These are phyloP conservation scores for Thymus mandschuricus DNA, from an alignment of 257 asterid genomes.

Conservation along the genomic window DNA sequence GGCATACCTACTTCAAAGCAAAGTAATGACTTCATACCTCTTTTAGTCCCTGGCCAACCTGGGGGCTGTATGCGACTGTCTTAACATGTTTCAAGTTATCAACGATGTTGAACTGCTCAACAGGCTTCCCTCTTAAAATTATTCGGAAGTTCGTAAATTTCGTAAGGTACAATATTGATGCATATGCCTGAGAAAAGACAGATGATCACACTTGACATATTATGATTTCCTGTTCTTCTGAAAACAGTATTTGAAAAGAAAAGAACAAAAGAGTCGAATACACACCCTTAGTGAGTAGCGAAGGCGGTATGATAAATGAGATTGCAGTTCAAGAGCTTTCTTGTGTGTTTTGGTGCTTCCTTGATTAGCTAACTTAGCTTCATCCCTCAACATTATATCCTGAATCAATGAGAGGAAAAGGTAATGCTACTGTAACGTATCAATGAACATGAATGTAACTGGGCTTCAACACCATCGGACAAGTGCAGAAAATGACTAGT, in stretches of 20 bases:
- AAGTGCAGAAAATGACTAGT: neutral
- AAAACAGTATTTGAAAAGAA: slow-evolving; percentile 21
- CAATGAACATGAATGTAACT: neutral
- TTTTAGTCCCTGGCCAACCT: slow-evolving; percentile 46
- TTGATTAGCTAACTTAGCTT: slow-evolving; percentile 45
- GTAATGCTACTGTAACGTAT: no score
- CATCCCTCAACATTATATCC: slow-evolving; percentile 93
- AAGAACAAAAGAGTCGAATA: slow-evolving; percentile 30
- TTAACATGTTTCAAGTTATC: slow-evolving; percentile 67
- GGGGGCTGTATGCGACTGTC: slow-evolving; percentile 69
- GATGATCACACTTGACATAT: no score
- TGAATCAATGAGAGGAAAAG: slow-evolving; percentile 40
- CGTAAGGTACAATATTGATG: no score
- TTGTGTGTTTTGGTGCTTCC: slow-evolving; percentile 47
- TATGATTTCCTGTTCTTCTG: slow-evolving; percentile 12
- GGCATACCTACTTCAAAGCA: slow-evolving; percentile 8
- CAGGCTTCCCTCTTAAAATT: slow-evolving; percentile 80
- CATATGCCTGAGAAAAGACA: no score
- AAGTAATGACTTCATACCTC: slow-evolving; percentile 54
- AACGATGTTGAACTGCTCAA: slow-evolving; percentile 68
- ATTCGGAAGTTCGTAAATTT: no score
- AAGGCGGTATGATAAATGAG: slow-evolving; percentile 82
- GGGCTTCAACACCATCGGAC: slow-evolving; percentile 2
- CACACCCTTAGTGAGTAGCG: slow-evolving; percentile 87
- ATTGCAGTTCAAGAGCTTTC: slow-evolving; percentile 58